Base-by-base conservation (phyloP, 2,329 filamentous ascomycete genomes). In the Arthroderma uncinatum region DNA sequence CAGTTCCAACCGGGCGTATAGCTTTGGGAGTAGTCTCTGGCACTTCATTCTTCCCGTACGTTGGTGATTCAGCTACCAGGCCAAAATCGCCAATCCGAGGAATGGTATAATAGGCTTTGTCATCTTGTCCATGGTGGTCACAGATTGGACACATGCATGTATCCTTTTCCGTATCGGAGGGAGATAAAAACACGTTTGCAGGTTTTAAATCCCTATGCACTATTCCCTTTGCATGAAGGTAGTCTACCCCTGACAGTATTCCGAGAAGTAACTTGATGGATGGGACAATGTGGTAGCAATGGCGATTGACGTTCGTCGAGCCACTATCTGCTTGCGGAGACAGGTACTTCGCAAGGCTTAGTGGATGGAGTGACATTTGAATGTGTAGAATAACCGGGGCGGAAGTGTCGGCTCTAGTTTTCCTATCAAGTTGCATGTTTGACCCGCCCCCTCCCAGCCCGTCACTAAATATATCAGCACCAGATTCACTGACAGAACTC, bases 51-150 rank as follows among this genome's bases (percentile, higher is more conserved):
- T 40, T 12, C 12, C 57, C 68, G 10, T 71, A 71, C 58, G 70
- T 64, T 52, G 72, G 78, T 48, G 80, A 76, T 56, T 80, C 78
- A 8, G 80, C 79, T 3, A 83, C 82, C 3, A 86, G 76, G 1
- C 84, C 84, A 63, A 87, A 86, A 64, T 87, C 84, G 1, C 83
- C 84, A 55, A 87, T 85, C 3, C 82, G 77, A 9, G 84, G 80
- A 39, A 77, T 78, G 33, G 82, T 70, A 58, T 78, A 79, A 36
- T 42, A 48, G 4, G 12, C 19, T 25, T 54, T 56, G 9, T 44
- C 23, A 21, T 44, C 47, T 5, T 42, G 25, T 19, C 36, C 47
- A 12, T 64, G 64, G 5, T 64, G 61, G 7, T 63, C 62, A 58
- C 81, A 85, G 1, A 72, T 62, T 8, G 64, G 62, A 62, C 81